Conservation (phyloP, 768 basidiomycete species). For the Boletus tomentosulus region DNA sequence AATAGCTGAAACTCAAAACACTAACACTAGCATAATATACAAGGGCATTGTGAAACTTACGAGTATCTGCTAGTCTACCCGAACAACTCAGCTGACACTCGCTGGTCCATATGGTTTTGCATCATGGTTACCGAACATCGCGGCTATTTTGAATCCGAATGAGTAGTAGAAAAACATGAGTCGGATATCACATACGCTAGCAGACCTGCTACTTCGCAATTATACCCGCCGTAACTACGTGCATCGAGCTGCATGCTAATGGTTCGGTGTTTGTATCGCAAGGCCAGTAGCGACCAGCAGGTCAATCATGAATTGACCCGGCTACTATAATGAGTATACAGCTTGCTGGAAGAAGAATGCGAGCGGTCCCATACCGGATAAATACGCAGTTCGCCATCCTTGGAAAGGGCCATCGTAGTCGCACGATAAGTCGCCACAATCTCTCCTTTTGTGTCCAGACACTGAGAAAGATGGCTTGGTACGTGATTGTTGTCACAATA, state of each 20-base stretch:
- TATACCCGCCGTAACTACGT: background rate
- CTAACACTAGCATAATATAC: background rate
- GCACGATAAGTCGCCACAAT: conserved; percentile 27
- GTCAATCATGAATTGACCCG: conserved; percentile 22
- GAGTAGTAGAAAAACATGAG: background rate
- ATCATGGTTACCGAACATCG: background rate
- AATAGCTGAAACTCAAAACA: background rate
- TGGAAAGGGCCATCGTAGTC: conserved; percentile 20
- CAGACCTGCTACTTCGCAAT: background rate
- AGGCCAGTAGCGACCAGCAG: conserved; percentile 26
- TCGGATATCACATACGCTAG: background rate
- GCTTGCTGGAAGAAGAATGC: background rate
- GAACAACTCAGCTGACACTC: background rate
- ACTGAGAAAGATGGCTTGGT: conserved; percentile 3
- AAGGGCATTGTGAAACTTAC: background rate
- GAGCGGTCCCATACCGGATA: conserved; percentile 20
- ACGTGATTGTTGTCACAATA: background rate
- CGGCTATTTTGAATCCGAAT: background rate
- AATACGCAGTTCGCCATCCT: conserved; percentile 26
- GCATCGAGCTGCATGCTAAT: conserved; percentile 5
- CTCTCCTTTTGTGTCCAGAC: conserved; percentile 12
- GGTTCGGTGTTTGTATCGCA: conserved; percentile 19
- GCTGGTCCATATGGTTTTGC: background rate
- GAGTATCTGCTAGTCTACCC: background rate
- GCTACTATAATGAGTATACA: conserved; percentile 8